phyloP scores from a whole-genome alignment of 768 basidiomycete genomes.

The Lentinula sp. region DNA sequence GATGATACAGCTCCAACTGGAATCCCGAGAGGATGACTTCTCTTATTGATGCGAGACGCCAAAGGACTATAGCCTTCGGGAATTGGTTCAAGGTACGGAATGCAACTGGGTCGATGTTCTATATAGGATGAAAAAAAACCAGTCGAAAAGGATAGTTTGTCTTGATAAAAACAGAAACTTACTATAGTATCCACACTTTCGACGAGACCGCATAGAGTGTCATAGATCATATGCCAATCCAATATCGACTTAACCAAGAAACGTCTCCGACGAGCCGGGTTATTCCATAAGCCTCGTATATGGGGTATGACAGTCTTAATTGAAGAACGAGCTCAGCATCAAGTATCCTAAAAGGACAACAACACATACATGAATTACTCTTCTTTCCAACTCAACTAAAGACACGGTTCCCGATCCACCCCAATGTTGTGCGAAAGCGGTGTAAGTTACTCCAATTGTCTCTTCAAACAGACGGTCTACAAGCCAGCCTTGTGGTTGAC shows the following conservation, averaged over 20 bases:
- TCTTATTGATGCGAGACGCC: slow-evolving; percentile 53
- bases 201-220: slow-evolving; percentile 23
- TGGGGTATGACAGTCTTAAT: slow-evolving; percentile 52
- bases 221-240: slow-evolving; percentile 64
- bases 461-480: slow-evolving; percentile 62
- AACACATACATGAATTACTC: slow-evolving; percentile 33
- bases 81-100: slow-evolving; percentile 32
- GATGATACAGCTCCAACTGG: slow-evolving; percentile 66
- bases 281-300: slow-evolving; percentile 58
- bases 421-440: slow-evolving; percentile 37
- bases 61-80: slow-evolving; percentile 44
- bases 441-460: slow-evolving; percentile 50
- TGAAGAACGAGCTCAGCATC: background rate
- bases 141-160: background rate
- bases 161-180: slow-evolving; percentile 7
- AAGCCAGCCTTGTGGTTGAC: slow-evolving; percentile 46
- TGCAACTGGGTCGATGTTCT: slow-evolving; percentile 21
- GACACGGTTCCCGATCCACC: slow-evolving; percentile 26
- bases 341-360: background rate
- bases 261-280: slow-evolving; percentile 61
- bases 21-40: slow-evolving; percentile 74
- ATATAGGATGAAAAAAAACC: background rate
- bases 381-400: slow-evolving; percentile 33
- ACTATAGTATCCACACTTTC: slow-evolving; percentile 24
- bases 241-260: slow-evolving; percentile 56